These are phyloP conservation scores for Leptographium procerum DNA, from an alignment of 2,329 filamentous ascomycete species.

Conservation along the genomic window DNA sequence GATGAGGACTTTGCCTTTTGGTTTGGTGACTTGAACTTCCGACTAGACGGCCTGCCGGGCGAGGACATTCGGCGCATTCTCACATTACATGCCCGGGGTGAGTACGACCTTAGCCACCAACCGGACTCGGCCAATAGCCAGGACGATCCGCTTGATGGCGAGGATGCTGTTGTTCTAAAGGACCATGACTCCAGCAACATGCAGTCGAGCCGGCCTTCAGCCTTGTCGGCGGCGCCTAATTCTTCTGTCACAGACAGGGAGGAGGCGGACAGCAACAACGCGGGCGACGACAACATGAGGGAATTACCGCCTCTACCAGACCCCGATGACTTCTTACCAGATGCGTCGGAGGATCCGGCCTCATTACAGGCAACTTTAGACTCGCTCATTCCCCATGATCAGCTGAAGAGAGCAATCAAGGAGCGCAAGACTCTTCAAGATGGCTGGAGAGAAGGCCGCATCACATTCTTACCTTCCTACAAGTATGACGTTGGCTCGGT, in stretches of 20 bases:
- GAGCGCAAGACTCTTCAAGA: conserved; percentile 75
- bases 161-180: conserved; percentile 38
- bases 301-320: conserved; percentile 35
- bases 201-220: conserved; percentile 9
- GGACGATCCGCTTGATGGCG: conserved; percentile 29
- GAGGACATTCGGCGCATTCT: conserved; percentile 81
- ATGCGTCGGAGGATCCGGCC: conserved; percentile 65
- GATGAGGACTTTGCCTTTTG: conserved; percentile 93
- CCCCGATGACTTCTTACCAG: conserved; percentile 54
- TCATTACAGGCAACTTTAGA: conserved; percentile 82
- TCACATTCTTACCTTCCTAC: conserved; percentile 86
- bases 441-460: conserved; percentile 81
- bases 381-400: conserved; percentile 81
- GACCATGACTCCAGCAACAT: conserved; percentile 31
- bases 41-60: conserved; percentile 76
- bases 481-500: conserved; percentile 96
- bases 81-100: conserved; percentile 68
- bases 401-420: conserved; percentile 64
- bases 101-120: conserved; percentile 50
- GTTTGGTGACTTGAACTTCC: conserved; percentile 94
- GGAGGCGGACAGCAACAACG: not conserved
- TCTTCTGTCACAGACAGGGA: conserved; percentile 16
- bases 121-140: conserved; percentile 8
- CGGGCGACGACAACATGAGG: conserved; percentile 27
- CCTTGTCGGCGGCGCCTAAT: conserved; percentile 15